Base-by-base conservation (phyloP, 129 eudicot species). In the Apium graveolens region DNA sequence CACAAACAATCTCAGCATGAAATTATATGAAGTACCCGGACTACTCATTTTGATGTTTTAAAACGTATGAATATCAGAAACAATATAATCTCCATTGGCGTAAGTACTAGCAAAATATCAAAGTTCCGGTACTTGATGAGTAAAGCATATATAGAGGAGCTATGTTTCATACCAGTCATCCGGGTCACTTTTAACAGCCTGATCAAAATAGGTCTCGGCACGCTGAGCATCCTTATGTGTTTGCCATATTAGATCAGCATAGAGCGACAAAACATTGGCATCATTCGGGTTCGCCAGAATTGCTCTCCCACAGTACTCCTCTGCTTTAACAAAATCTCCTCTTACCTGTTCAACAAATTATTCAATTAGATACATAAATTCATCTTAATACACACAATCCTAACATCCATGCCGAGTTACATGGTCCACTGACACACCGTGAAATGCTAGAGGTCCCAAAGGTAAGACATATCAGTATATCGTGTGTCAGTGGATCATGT, bases 171-270 rank as follows among this genome's bases (percentile, higher is more conserved):
- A 89, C 98, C 97, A 86, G 81, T 93, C 96, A 81, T 89, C 80
- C 38, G 98, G 97, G 37, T 91, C 83, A 76, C 88, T 77, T 81
- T 91, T 82, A 44, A 91, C 88, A 43, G 98, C 98, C 86, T 88
- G 96, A 86, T 89, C 88, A 71, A 83, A 89, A 82, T 93, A 93
- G 70, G 80, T 65, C 70, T 93, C 84, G 5, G 97, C 98, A 42
- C 96, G 89, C 37, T 57, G 63, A 38, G 90, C 91, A 80, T 93
- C 98, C 69, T 78, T 89, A 35, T 89, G 91, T 0, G 89, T 86
- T 76, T 85, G 87, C 90, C 90, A 87, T 20, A 89, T 89, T 13
- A 89, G 78, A 86, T 89, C 87, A 76, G 90, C 88, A 73, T 86
- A 89, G 16, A 84, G 79, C 8, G 88, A 83, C 29, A 86, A 38